phyloP scores from a whole-genome alignment of 768 basidiomycete species.

The Agaricus blazei region DNA sequence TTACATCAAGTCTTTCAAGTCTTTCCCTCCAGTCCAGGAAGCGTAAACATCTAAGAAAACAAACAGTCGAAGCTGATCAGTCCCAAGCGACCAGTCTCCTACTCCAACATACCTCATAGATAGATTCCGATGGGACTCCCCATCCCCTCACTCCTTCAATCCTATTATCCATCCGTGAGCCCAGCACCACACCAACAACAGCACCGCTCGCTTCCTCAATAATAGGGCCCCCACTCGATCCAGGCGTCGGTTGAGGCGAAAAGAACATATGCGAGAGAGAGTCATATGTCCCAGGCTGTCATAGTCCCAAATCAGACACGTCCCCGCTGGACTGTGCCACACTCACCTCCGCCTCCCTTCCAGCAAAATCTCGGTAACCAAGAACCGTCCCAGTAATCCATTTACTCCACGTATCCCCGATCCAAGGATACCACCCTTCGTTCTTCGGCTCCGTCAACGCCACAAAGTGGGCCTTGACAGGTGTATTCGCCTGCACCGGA shows the following conservation, averaged over 20 bases:
- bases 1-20: not conserved
- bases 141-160: conserved; percentile 54
- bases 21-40: conserved; percentile 40
- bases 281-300: conserved; percentile 66
- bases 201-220: conserved; percentile 56
- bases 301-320: not conserved
- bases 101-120: conserved; percentile 46
- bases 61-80: no score
- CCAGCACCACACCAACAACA: conserved; percentile 61
- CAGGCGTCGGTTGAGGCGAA: conserved; percentile 48
- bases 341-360: conserved; percentile 49
- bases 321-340: not conserved
- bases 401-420: conserved; percentile 48
- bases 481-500: conserved; percentile 41
- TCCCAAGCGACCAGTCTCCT: not conserved
- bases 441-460: conserved; percentile 32
- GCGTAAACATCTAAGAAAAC: conserved; percentile 42
- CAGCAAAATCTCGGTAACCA: conserved; percentile 57
- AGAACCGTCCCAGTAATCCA: conserved; percentile 48
- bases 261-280: conserved; percentile 53
- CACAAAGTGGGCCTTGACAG: conserved; percentile 52
- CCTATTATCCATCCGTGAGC: conserved; percentile 51
- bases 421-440: conserved; percentile 44
- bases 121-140: conserved; percentile 58
- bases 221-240: conserved; percentile 69